Conservation (phyloP, 139 green algal species). For the Coelastrella sp. region DNA sequence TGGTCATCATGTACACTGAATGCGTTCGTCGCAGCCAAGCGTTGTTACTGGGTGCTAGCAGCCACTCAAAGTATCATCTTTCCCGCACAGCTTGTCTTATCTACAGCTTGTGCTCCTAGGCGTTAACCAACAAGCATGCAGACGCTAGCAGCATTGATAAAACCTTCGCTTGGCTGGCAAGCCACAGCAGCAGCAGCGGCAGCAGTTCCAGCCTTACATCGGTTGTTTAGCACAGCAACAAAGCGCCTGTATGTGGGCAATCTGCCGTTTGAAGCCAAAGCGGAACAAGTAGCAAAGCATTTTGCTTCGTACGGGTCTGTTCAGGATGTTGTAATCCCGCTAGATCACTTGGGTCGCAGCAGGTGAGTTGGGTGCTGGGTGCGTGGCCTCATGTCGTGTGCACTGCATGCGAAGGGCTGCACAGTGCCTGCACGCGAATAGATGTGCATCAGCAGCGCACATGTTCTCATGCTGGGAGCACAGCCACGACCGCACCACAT, state of each 20-base stretch:
- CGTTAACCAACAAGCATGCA: not conserved
- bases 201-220: slow-evolving; percentile 4
- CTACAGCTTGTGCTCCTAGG: not conserved
- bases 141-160: slow-evolving; percentile 6
- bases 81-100: too few relatives aligned
- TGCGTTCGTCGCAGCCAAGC: too few relatives aligned
- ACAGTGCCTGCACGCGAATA: not conserved
- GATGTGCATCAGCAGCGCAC: not conserved
- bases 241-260: slow-evolving; percentile 41
- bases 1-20: too few relatives aligned
- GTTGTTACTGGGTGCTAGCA: too few relatives aligned
- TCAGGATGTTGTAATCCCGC: slow-evolving; percentile 29
- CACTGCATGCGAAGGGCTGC: not conserved
- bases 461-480: not conserved
- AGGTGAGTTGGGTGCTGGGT: not conserved
- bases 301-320: slow-evolving; percentile 18
- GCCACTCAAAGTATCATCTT: too few relatives aligned
- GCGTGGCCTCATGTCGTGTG: not conserved
- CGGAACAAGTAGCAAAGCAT: slow-evolving; percentile 1
- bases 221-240: not conserved
- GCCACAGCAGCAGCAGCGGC: slow-evolving; percentile 15
- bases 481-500: not conserved
- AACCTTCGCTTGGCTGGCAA: not conserved
- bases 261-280: slow-evolving; percentile 24
- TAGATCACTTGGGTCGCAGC: slow-evolving; percentile 36